These are phyloP conservation scores for Lipomyces oligophaga DNA, from an alignment of 805 yeast genomes.

Conservation along the genomic window DNA sequence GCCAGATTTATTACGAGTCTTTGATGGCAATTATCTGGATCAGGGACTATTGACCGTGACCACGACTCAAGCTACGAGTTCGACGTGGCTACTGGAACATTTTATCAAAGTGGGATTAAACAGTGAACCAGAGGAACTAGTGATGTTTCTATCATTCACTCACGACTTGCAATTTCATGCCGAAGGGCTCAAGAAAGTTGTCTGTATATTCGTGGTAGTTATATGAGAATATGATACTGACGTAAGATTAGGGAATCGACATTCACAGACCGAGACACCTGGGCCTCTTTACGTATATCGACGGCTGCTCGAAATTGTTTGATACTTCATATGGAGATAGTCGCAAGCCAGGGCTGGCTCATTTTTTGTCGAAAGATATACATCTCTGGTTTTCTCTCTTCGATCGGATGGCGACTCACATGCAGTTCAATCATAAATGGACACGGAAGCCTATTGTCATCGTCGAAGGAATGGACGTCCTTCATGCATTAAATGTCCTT, in stretches of 20 bases:
- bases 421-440: neutral
- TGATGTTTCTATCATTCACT: constrained; percentile 17
- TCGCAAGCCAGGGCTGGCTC: neutral
- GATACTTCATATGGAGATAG: neutral
- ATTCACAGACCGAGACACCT: neutral
- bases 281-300: constrained; percentile 7
- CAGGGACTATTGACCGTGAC: constrained; percentile 7
- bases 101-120: constrained; percentile 5
- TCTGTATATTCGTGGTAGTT: neutral
- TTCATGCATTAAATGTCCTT: constrained; percentile 10
- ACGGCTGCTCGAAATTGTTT: constrained; percentile 16
- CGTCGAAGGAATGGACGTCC: constrained; percentile 21
- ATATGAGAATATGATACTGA: neutral
- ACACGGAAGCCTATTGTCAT: constrained; percentile 4
- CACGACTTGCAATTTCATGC: constrained; percentile 17
- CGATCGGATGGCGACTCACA: neutral
- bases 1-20: constrained; percentile 19
- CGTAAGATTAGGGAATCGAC: constrained; percentile 13
- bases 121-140: neutral
- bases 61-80: constrained; percentile 6
- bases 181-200: constrained; percentile 11
- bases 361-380: constrained; percentile 4
- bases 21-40: constrained; percentile 13
- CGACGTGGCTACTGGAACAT: constrained; percentile 24
- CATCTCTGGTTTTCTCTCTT: constrained; percentile 9